Evolutionary conservation across 768 basidiomycete species (phyloP).

Genomic region (Suillus cothurnatus): DNA sequence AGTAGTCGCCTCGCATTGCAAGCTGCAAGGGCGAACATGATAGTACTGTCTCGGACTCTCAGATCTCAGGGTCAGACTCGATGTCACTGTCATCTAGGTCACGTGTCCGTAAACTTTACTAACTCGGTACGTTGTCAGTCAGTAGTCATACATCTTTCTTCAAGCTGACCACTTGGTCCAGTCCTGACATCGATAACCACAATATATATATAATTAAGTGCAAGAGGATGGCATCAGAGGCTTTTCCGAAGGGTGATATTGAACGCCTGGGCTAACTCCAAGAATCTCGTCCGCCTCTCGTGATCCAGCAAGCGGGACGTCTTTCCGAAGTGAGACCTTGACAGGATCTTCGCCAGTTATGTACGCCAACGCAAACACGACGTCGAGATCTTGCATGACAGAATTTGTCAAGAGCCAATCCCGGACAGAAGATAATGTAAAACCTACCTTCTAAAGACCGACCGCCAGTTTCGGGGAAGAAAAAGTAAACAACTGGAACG

Average conservation of each 20-base stretch:
- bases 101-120: not conserved
- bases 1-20: not conserved
- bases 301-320: constrained; percentile 35
- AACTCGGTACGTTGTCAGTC: not conserved
- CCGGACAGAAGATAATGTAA: not conserved
- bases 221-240: not conserved
- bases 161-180: not conserved
- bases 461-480: constrained; percentile 15
- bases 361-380: constrained; percentile 37
- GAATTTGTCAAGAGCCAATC: not conserved
- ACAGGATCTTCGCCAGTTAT: constrained; percentile 37
- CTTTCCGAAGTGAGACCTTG: constrained; percentile 35
- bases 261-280: constrained; percentile 20
- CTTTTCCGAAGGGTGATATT: not conserved
- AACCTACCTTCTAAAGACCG: constrained; percentile 15
- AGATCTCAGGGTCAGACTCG: too few species aligned
- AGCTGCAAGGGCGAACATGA: too few species aligned
- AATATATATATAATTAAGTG: not conserved
- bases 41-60: too few species aligned
- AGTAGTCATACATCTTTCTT: not conserved
- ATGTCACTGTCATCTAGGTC: too few species aligned
- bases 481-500: constrained; percentile 14
- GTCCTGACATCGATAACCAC: not conserved
- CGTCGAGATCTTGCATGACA: constrained; percentile 30
- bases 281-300: constrained; percentile 38